A percentile compares a stretch with the other conserved stretches of the same genome.
These are phyloP conservation scores for Colletotrichum australisinense DNA, from an alignment of 2,329 filamentous ascomycete species.

Conservation along the genomic window DNA sequence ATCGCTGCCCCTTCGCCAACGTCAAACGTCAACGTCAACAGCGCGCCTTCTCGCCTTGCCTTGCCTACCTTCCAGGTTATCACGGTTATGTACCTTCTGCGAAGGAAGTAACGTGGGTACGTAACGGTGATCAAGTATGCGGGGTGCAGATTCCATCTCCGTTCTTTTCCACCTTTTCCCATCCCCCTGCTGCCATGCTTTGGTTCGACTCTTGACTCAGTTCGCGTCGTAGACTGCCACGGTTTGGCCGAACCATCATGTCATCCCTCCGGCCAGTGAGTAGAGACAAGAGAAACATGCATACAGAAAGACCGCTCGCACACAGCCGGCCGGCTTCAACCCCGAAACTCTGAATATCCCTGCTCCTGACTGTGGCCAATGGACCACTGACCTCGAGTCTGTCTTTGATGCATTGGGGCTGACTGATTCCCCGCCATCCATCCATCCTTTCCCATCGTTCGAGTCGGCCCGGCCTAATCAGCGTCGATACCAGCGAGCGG, in stretches of 20 bases:
- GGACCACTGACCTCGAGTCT: background rate
- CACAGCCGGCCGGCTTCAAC: background rate
- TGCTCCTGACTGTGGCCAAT: background rate
- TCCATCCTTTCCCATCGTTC: background rate
- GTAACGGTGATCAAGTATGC: slow-evolving; percentile 19
- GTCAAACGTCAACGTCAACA: slow-evolving; percentile 1
- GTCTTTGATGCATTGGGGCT: background rate
- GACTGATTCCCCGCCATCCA: background rate
- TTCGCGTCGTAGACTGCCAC: background rate
- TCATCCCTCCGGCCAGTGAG: background rate
- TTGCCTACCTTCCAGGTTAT: too few species aligned
- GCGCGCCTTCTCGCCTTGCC: too few species aligned
- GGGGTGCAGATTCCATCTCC: slow-evolving; percentile 7
- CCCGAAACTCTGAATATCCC: slow-evolving; percentile 6
- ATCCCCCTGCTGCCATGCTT: background rate
- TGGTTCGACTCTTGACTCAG: background rate
- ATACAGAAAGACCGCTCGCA: background rate
- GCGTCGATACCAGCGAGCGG: slow-evolving; percentile 19
- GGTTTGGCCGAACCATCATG: background rate
- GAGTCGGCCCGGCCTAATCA: slow-evolving; percentile 25
- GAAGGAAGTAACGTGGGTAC: background rate
- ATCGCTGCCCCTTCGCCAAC: slow-evolving; percentile 3
- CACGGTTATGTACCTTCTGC: too few species aligned
- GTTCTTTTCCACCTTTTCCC: background rate
- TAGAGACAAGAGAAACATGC: background rate